Base-by-base conservation (phyloP, 2,329 filamentous ascomycete genomes). In the Beauveria asiatica region DNA sequence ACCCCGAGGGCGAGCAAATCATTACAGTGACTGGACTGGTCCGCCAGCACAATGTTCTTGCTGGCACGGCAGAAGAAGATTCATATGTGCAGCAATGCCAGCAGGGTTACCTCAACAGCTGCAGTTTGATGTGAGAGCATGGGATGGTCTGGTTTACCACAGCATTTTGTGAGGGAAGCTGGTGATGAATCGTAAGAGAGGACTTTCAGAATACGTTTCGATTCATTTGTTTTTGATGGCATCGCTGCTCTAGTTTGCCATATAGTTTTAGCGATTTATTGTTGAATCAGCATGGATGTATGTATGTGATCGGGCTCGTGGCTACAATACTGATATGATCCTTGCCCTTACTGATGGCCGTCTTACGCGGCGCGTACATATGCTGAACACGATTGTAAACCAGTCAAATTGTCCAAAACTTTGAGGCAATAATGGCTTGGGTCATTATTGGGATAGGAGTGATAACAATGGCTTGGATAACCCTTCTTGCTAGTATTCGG, bases 1-100 rank as follows among this genome's bases (percentile, higher is more conserved):
- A 99, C 74, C 84, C 84, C 1, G 87, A 88, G 60, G 94, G 93
- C 2, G 85, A 92, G 65, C 93, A 97, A 74, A 85, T 77, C 52
- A 79, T 99, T 59, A 88, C 82, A 63, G 80, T 97, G 9, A 86
- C 82, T 21, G 94, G 94, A 0, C 75, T 90, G 21, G 84, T 88
- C 67, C 82, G 87, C 67, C 86, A 79, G 65, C 80, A 83, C 65
- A 86, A 82, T 65, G 74, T 76, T 57, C 75, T 76, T 3, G 75
- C 80, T 48, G 84, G 82, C 1, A 81, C 80, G 3, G 84, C 84
- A 5, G 89, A 91, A 61, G 89, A 92, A 54, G 83, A 85, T 25
- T 88, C 89, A 0, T 97, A 96, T 72, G 74, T 96, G 68, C 89
- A 93, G 62, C 82, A 86, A 68, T 83, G 84, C 63, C 78, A 80